Evolutionary conservation across 768 basidiomycete genomes (phyloP).

Genomic region (Russula earlei): DNA sequence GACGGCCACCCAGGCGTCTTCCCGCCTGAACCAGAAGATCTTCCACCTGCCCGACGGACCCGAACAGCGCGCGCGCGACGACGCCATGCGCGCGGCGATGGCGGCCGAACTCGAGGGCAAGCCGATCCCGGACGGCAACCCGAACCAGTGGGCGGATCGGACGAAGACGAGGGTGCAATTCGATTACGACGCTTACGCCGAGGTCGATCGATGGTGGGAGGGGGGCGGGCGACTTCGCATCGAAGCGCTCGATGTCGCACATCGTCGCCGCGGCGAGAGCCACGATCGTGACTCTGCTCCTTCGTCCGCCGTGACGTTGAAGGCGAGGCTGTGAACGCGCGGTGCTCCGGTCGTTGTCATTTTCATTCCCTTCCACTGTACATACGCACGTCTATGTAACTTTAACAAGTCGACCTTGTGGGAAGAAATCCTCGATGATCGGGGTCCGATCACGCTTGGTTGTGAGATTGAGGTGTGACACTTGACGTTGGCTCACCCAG

Average conservation of each 20-base stretch:
- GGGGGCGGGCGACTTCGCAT: constrained; percentile 24
- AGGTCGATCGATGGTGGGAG: constrained; percentile 43
- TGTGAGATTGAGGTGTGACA: too few relatives aligned
- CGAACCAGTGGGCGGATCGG: constrained; percentile 52
- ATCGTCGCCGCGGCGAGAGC: too few relatives aligned
- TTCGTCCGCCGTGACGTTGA: background rate
- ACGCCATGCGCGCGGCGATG: constrained; percentile 42
- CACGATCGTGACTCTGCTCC: background rate
- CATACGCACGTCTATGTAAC: too few relatives aligned
- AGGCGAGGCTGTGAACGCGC: background rate
- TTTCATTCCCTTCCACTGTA: too few relatives aligned
- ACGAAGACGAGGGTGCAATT: constrained; percentile 39
- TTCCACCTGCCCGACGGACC: constrained; percentile 51
- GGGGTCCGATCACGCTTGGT: too few relatives aligned
- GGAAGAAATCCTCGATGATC: too few relatives aligned
- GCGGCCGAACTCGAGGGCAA: constrained; percentile 27
- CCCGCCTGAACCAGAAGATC: constrained; percentile 41
- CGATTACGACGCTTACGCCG: constrained; percentile 45
- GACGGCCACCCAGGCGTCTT: constrained; percentile 38
- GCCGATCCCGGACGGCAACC: constrained; percentile 28
- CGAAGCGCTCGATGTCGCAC: constrained; percentile 5
- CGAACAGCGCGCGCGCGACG: constrained; percentile 42
- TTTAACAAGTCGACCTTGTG: too few relatives aligned
- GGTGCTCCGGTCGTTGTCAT: too few relatives aligned
- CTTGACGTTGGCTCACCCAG: too few relatives aligned